Evolutionary conservation across 1,139 yeast genomes (phyloP).

Genomic region (Groenewaldozyma auringiensis): DNA sequence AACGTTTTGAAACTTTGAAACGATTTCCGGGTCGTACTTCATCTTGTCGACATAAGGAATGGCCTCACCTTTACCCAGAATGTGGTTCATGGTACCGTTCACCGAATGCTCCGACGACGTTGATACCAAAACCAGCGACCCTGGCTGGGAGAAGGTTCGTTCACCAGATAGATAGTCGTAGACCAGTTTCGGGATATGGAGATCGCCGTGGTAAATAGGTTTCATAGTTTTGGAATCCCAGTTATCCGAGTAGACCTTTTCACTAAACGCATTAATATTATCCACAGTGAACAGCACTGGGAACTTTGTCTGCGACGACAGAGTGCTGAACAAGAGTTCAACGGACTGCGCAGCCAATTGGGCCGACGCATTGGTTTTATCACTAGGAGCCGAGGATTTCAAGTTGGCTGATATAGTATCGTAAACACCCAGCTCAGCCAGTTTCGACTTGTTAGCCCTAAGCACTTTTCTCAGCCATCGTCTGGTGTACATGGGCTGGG

Average conservation of each 20-base stretch:
- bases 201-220: constrained; percentile 52
- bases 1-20: constrained; percentile 46
- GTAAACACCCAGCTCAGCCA: constrained; percentile 36
- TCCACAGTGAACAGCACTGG: constrained; percentile 73
- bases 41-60: constrained; percentile 45
- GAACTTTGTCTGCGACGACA: constrained; percentile 37
- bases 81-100: constrained; percentile 53
- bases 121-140: constrained; percentile 63
- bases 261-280: constrained; percentile 59
- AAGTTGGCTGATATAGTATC: not conserved
- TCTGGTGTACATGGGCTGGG: constrained; percentile 75
- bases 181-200: constrained; percentile 60
- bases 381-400: constrained; percentile 14
- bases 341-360: constrained; percentile 35
- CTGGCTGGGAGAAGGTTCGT: constrained; percentile 35
- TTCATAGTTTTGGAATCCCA: constrained; percentile 46
- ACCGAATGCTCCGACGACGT: constrained; percentile 44
- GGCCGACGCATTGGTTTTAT: constrained; percentile 21
- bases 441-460: constrained; percentile 46
- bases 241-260: constrained; percentile 52
- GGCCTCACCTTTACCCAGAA: constrained; percentile 46
- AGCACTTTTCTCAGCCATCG: constrained; percentile 51
- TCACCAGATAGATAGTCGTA: constrained; percentile 53
- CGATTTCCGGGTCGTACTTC: constrained; percentile 50
- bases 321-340: constrained; percentile 45